These are phyloP conservation scores for Oxyria digyna DNA, from an alignment of 148 eudicot genomes.

Conservation along the genomic window DNA sequence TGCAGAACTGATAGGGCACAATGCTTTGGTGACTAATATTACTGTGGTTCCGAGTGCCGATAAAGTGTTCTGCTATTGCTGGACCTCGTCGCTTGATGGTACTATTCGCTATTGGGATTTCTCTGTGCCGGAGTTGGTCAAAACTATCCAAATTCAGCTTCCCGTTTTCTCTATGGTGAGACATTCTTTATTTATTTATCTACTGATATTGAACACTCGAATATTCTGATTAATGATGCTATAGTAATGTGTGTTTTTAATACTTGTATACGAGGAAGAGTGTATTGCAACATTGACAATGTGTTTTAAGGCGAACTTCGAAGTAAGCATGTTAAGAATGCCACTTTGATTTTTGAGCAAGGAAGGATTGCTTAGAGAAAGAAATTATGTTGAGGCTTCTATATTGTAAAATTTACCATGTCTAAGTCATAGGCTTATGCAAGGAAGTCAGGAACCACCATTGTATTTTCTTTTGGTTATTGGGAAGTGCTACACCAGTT, in stretches of 20 bases:
- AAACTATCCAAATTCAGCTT: conserved; percentile 38
- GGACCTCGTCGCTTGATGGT: conserved; percentile 88
- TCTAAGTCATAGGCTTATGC: background rate
- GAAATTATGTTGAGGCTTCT: background rate
- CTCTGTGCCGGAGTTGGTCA: conserved; percentile 46
- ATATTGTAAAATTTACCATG: background rate
- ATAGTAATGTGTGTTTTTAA: background rate
- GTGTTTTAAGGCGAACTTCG: background rate
- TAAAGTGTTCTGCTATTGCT: conserved; percentile 55
- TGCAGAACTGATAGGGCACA: conserved; percentile 74
- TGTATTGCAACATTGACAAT: background rate
- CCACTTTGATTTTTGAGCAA: background rate
- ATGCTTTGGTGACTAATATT: conserved; percentile 58
- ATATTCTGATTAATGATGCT: background rate
- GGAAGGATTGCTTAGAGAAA: background rate
- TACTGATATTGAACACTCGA: background rate
- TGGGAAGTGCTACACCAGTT: background rate
- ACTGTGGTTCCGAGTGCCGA: conserved; percentile 51
- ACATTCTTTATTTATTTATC: background rate
- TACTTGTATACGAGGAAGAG: background rate
- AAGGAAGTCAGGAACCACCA: background rate
- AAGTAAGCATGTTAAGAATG: background rate
- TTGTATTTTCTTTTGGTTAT: background rate
- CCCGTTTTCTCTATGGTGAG: conserved; percentile 77
- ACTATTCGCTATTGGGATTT: conserved; percentile 84